phyloP scores from a whole-genome alignment of 2,329 filamentous ascomycete genomes.

The Aspergillus ibericus region DNA sequence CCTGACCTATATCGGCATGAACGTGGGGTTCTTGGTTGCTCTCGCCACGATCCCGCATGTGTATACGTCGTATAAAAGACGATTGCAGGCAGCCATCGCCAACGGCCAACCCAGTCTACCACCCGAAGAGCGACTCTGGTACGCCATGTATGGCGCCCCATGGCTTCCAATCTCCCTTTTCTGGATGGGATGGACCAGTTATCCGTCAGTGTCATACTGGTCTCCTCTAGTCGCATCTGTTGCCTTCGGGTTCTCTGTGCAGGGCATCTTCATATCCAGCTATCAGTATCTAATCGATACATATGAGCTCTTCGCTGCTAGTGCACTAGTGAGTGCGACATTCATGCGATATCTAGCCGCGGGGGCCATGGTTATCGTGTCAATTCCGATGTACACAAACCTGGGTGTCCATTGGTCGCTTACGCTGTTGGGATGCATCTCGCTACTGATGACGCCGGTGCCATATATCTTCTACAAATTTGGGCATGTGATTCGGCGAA shows the following conservation, averaged over 20 bases:
- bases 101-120: conserved; percentile 41
- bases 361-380: conserved; percentile 37
- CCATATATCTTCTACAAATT: conserved; percentile 46
- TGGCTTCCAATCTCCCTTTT: conserved; percentile 55
- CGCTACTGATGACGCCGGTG: conserved; percentile 40
- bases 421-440: conserved; percentile 41
- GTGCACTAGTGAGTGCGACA: conserved; percentile 45
- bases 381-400: conserved; percentile 40
- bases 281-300: conserved; percentile 60
- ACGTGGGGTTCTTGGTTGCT: conserved; percentile 42
- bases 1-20: conserved; percentile 51
- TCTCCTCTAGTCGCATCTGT: conserved; percentile 50
- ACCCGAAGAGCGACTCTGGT: conserved; percentile 57
- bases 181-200: conserved; percentile 60
- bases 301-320: conserved; percentile 54
- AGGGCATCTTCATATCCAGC: conserved; percentile 51
- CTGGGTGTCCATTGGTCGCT: conserved; percentile 43
- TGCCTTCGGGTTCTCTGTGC: conserved; percentile 53
- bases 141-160: conserved; percentile 52
- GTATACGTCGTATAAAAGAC: conserved; percentile 22
- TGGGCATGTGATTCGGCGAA: conserved; percentile 14
- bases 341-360: conserved; percentile 41
- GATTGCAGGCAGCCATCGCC: conserved; percentile 32
- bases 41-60: conserved; percentile 46
- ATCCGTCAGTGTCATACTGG: conserved; percentile 49